Conservation (phyloP, 768 basidiomycete species). For the Macrocybe gigantea region DNA sequence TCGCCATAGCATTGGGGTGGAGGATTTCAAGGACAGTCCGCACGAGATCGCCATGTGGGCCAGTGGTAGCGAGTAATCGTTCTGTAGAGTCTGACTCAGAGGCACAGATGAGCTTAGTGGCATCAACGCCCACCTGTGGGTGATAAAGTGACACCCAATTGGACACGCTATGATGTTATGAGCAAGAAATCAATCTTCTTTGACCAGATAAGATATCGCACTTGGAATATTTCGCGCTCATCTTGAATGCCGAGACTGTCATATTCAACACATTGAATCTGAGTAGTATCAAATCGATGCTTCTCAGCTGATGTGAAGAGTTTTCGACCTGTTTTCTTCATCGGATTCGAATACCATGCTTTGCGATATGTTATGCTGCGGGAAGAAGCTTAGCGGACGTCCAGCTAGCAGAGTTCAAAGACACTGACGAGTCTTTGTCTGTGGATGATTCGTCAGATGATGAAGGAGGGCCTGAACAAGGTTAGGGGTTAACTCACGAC, state of each 20-base stretch:
- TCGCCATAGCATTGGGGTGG: too few species aligned
- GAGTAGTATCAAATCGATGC: conserved; percentile 35
- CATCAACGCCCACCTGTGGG: conserved; percentile 32
- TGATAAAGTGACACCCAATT: conserved; percentile 43
- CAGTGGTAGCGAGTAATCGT: too few species aligned
- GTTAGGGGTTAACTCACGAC: background rate
- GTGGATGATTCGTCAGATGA: background rate
- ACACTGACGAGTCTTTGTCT: conserved; percentile 22
- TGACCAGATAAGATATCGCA: conserved; percentile 10
- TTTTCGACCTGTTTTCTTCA: conserved; percentile 12
- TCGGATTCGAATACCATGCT: conserved; percentile 15
- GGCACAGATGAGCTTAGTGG: too few species aligned
- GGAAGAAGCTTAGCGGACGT: background rate
- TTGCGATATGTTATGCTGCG: conserved; percentile 15
- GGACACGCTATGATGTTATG: conserved; percentile 33
- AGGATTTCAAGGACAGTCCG: too few species aligned
- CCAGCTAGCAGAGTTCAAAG: background rate
- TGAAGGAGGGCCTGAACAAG: conserved; percentile 8
- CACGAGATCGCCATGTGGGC: too few species aligned
- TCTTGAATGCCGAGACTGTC: conserved; percentile 38
- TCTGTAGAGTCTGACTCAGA: too few species aligned
- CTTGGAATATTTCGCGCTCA: conserved; percentile 67
- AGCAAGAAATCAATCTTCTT: background rate
- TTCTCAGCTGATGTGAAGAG: conserved; percentile 14
- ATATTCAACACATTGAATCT: conserved; percentile 52